A percentile compares a stretch with the other conserved stretches of the same genome.
phyloP scores from a whole-genome alignment of 257 asterid genomes.

The Fraxinus anomala region DNA sequence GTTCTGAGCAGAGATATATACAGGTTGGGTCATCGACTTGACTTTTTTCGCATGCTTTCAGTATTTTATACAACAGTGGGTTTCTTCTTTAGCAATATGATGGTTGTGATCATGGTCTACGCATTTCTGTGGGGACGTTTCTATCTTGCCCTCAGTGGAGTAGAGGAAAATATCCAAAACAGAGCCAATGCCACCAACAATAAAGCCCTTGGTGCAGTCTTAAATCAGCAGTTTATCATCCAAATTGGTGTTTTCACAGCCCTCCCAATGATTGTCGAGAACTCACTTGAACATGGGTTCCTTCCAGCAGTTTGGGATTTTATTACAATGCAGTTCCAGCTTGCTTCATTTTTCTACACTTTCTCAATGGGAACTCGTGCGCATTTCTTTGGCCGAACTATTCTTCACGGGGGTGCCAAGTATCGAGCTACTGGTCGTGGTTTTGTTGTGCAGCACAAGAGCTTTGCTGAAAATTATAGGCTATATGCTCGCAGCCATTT shows the following conservation, averaged over 20 bases:
- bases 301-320: constrained; percentile 88
- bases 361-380: constrained; percentile 95
- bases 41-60: constrained; percentile 96
- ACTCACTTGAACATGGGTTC: constrained; percentile 84
- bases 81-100: constrained; percentile 79
- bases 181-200: constrained; percentile 52
- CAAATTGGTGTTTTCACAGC: constrained; percentile 87
- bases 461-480: constrained; percentile 81
- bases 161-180: constrained; percentile 43
- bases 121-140: constrained; percentile 89
- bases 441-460: constrained; percentile 86
- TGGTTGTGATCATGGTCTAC: constrained; percentile 77
- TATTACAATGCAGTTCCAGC: constrained; percentile 83
- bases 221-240: constrained; percentile 88
- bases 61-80: constrained; percentile 91
- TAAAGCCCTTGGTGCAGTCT: constrained; percentile 72
- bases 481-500: constrained; percentile 93
- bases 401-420: constrained; percentile 95
- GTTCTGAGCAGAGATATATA: constrained; percentile 89
- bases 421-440: constrained; percentile 97
- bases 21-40: constrained; percentile 88
- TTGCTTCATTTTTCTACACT: constrained; percentile 72
- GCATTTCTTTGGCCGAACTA: constrained; percentile 87
- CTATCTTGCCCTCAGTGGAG: constrained; percentile 84
- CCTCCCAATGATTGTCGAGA: constrained; percentile 93